Percentiles rank a stretch among this genome's conserved stretches.
Evolutionary conservation across 495 filamentous ascomycete genomes (phyloP).

Genomic region (Penicillium alfredii): DNA sequence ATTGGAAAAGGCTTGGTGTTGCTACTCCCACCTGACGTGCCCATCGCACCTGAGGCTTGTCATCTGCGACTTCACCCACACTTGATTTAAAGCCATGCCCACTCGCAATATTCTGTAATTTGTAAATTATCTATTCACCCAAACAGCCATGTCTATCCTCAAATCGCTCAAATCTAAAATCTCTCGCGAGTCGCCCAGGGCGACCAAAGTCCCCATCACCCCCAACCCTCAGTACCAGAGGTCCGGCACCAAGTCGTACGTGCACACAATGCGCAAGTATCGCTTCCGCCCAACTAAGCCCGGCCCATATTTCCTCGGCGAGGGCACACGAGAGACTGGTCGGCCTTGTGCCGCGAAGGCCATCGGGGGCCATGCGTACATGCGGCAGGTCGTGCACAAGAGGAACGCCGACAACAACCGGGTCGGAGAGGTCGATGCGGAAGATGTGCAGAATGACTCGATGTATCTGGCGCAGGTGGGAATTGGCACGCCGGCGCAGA

Average conservation of each 20-base stretch:
- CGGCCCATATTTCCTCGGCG: slow-evolving; percentile 56
- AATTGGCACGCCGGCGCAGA: slow-evolving; percentile 67
- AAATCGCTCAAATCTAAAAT: slow-evolving; percentile 14
- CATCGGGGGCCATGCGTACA: slow-evolving; percentile 41
- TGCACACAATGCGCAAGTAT: slow-evolving; percentile 63
- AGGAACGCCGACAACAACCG: slow-evolving; percentile 32
- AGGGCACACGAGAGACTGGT: slow-evolving; percentile 40
- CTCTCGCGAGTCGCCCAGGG: slow-evolving; percentile 23
- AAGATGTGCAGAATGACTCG: slow-evolving; percentile 69
- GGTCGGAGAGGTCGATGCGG: slow-evolving; percentile 55
- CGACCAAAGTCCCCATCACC: slow-evolving; percentile 39
- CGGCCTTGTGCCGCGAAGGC: slow-evolving; percentile 36
- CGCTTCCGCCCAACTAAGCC: slow-evolving; percentile 62
- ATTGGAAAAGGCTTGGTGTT: slow-evolving; percentile 5
- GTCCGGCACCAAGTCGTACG: slow-evolving; percentile 68
- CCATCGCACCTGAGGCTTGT: slow-evolving; percentile 11
- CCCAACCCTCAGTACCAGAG: slow-evolving; percentile 58
- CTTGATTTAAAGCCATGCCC: neutral
- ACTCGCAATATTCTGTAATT: no score
- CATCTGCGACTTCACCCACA: no score
- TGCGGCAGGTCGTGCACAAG: slow-evolving; percentile 47
- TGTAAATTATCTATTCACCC: neutral
- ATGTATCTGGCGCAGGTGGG: slow-evolving; percentile 61
- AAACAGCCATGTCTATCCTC: slow-evolving; percentile 8
- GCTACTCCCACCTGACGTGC: slow-evolving; percentile 9